Evolutionary conservation across 177 flowering plant species (phyloP).

Genomic region (Telopea speciosissima): DNA sequence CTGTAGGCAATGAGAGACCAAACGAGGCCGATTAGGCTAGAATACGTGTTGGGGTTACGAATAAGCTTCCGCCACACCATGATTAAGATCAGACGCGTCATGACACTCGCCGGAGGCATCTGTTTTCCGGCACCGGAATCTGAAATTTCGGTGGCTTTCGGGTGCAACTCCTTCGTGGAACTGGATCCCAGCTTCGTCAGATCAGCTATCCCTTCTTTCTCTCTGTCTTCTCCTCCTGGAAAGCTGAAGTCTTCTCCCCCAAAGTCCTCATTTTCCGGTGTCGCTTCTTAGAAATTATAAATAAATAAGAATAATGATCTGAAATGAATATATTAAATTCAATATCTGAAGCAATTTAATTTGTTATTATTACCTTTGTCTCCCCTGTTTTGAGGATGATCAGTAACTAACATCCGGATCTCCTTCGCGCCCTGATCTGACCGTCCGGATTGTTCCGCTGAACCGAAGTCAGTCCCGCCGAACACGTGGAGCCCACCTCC

Average conservation of each 20-base stretch:
- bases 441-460: conserved; percentile 48
- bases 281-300: not conserved
- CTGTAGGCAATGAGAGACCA: conserved; percentile 19
- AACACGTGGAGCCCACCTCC: conserved; percentile 53
- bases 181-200: too few relatives aligned
- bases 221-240: conserved; percentile 6
- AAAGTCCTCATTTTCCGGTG: conserved; percentile 28
- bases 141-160: conserved; percentile 21
- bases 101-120: conserved; percentile 25
- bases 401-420: conserved; percentile 63
- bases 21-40: conserved; percentile 18
- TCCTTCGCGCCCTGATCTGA: conserved; percentile 68
- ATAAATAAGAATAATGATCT: too few relatives aligned
- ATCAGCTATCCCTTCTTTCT: conserved; percentile 11
- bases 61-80: conserved; percentile 26
- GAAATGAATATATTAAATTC: too few relatives aligned
- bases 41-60: conserved; percentile 24
- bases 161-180: conserved; percentile 52
- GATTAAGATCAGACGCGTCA: conserved; percentile 21
- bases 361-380: conserved; percentile 35
- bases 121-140: conserved; percentile 31
- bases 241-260: conserved; percentile 47
- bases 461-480: conserved; percentile 45
- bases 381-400: conserved; percentile 50
- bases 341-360: too few relatives aligned